These are phyloP conservation scores for Nigrospora osmanthi DNA, from an alignment of 2,329 filamentous ascomycete species.

Conservation along the genomic window DNA sequence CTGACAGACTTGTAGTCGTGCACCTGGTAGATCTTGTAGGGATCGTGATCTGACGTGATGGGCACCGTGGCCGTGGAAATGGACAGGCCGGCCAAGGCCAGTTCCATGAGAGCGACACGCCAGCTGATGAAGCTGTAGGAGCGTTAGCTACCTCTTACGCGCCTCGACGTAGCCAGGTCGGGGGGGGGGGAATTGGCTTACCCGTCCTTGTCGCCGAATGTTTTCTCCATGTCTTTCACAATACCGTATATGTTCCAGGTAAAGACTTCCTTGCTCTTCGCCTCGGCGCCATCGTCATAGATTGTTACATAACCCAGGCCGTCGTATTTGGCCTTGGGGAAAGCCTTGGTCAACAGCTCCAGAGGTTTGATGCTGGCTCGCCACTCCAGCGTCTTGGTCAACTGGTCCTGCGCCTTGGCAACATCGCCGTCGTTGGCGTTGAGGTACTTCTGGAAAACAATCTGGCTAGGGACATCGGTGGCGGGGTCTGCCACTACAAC, in stretches of 20 bases:
- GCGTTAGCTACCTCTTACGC: constrained; percentile 2
- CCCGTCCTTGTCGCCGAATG: constrained; percentile 77
- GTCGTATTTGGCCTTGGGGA: constrained; percentile 62
- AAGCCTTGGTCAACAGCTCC: constrained; percentile 56
- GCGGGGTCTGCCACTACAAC: constrained; percentile 43
- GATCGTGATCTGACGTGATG: constrained; percentile 70
- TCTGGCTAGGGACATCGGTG: constrained; percentile 64
- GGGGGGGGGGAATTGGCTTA: constrained; percentile 34
- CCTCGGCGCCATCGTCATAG: constrained; percentile 33
- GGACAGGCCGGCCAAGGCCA: constrained; percentile 67
- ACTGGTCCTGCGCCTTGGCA: constrained; percentile 66
- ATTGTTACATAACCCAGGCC: constrained; percentile 74
- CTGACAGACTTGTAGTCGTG: constrained; percentile 88
- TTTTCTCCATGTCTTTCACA: constrained; percentile 71
- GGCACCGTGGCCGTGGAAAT: constrained; percentile 60
- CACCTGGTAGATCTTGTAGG: constrained; percentile 85
- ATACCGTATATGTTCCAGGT: constrained; percentile 93
- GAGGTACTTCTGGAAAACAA: constrained; percentile 88
- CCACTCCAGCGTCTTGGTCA: constrained; percentile 75
- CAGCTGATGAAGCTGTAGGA: constrained; percentile 70
- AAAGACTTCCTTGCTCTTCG: constrained; percentile 52
- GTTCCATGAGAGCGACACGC: constrained; percentile 87
- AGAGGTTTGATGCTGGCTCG: constrained; percentile 68
- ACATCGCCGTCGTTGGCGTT: constrained; percentile 79
- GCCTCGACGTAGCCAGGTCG: neutral